These are phyloP conservation scores for Leishmania major DNA, from an alignment of 208 protist species.

Conservation along the genomic window DNA sequence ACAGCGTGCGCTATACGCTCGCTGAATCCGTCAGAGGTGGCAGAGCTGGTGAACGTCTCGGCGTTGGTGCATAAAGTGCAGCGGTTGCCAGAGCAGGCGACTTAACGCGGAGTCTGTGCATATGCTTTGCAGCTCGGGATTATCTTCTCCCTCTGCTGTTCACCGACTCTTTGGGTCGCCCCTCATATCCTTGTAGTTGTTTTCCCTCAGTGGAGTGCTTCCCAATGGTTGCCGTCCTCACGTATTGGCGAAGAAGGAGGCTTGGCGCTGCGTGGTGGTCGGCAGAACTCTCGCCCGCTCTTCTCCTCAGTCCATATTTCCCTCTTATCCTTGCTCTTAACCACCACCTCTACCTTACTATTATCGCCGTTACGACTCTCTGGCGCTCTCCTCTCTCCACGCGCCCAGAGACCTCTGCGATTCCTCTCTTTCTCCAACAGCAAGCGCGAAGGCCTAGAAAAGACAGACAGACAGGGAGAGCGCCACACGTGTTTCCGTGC, in stretches of 20 bases:
- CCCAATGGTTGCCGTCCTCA: not conserved
- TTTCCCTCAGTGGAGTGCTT: not conserved
- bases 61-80: not conserved
- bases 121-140: not conserved
- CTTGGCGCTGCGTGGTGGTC: not conserved
- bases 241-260: not conserved
- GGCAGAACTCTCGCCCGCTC: not conserved
- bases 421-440: not conserved
- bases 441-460: not conserved
- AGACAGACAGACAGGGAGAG: not conserved
- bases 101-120: not conserved
- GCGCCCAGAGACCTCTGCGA: too few species aligned
- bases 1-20: not conserved
- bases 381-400: not conserved
- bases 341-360: not conserved
- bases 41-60: conserved; percentile 1
- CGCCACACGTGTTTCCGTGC: too few species aligned
- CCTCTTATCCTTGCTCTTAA: not conserved
- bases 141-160: too few species aligned
- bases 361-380: not conserved
- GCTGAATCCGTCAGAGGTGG: not conserved
- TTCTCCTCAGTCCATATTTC: not conserved
- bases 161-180: too few species aligned
- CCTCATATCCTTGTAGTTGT: not conserved
- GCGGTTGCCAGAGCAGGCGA: not conserved